These are phyloP conservation scores for Ganoderma meredithae DNA, from an alignment of 1,284 basidiomycete genomes.

Conservation along the genomic window DNA sequence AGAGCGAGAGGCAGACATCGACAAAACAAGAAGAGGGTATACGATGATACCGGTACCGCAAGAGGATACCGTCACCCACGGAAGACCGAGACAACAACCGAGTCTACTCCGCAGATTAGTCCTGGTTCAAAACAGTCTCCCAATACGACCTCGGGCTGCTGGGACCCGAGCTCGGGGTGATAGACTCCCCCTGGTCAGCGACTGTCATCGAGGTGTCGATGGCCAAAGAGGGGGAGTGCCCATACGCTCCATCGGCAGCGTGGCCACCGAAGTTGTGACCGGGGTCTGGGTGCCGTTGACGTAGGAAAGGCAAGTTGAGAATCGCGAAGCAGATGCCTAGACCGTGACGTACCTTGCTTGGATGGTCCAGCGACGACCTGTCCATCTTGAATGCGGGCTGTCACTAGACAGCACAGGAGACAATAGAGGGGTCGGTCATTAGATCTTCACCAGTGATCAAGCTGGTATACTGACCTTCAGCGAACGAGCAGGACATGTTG, in stretches of 20 bases:
- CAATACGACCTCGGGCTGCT: slow-evolving; percentile 17
- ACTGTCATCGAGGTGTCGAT: not conserved
- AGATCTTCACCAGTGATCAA: not conserved
- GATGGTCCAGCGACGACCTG: not conserved
- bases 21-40: not conserved
- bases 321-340: not conserved
- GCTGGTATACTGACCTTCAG: not conserved
- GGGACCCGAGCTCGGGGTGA: slow-evolving; percentile 10
- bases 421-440: not conserved
- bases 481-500: not conserved
- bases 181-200: not conserved
- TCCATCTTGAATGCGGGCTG: too few species aligned
- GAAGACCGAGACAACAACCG: not conserved
- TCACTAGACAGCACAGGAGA: not conserved
- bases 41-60: not conserved
- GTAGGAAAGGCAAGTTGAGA: not conserved
- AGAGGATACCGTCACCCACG: not conserved
- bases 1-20: not conserved
- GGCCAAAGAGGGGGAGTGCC: not conserved
- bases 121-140: not conserved
- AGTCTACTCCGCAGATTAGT: not conserved
- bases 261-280: not conserved
- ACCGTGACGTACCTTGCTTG: not conserved
- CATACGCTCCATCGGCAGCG: not conserved
- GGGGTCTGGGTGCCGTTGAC: not conserved